phyloP scores from a whole-genome alignment of 768 basidiomycete species.

The Tulasnella sp. region DNA sequence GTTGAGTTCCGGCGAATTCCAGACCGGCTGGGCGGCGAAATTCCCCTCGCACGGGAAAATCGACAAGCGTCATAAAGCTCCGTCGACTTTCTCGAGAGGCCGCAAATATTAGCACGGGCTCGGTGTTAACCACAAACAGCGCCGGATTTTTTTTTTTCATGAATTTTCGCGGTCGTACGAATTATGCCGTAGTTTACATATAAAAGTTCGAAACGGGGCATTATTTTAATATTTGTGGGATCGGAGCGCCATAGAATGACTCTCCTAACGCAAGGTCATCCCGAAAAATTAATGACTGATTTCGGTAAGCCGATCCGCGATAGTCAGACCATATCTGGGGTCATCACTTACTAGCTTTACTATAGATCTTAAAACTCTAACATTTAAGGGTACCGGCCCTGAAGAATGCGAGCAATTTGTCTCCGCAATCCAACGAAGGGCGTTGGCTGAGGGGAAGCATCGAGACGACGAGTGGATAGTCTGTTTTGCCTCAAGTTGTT shows the following conservation, averaged over 20 bases:
- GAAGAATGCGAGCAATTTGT: not conserved
- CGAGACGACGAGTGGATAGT: conserved; percentile 5
- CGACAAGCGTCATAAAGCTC: too few relatives aligned
- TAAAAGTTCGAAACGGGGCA: not conserved
- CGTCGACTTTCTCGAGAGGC: too few relatives aligned
- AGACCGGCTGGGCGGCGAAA: too few relatives aligned
- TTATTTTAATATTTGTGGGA: not conserved
- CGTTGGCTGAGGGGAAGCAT: not conserved
- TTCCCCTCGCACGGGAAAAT: too few relatives aligned
- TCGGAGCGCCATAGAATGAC: not conserved
- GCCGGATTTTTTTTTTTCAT: not conserved
- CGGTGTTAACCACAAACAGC: too few relatives aligned
- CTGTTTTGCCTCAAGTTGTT: not conserved
- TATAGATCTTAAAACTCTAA: not conserved
- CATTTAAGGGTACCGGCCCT: not conserved
- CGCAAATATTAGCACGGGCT: too few relatives aligned
- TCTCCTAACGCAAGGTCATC: not conserved
- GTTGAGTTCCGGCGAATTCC: too few relatives aligned
- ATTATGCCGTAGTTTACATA: not conserved
- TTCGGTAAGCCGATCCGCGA: not conserved
- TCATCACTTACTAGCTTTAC: not conserved
- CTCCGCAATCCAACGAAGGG: not conserved
- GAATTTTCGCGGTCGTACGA: not conserved
- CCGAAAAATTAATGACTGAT: not conserved
- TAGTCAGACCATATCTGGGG: not conserved